Evolutionary conservation across 768 basidiomycete species (phyloP).

Genomic region (Pleurotus sapidus): DNA sequence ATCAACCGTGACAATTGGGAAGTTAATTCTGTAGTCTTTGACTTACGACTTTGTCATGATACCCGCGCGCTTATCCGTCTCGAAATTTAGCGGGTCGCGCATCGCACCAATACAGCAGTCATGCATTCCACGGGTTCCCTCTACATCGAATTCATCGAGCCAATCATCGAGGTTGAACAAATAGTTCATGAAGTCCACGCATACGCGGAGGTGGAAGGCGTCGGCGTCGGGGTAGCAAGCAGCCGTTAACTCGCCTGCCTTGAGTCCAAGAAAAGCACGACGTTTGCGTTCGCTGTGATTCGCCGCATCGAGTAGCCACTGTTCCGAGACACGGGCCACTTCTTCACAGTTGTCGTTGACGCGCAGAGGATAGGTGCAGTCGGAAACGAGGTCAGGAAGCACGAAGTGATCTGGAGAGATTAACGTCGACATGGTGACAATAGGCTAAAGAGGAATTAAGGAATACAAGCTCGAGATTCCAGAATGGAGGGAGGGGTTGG

Average conservation of each 20-base stretch:
- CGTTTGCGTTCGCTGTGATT: conserved; percentile 11
- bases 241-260: conserved; percentile 40
- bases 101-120: conserved; percentile 9
- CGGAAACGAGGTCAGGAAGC: conserved; percentile 26
- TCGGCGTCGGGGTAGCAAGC: conserved; percentile 41
- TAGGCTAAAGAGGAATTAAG: conserved; percentile 3
- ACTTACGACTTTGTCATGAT: conserved; percentile 8
- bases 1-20: conserved; percentile 12
- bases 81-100: conserved; percentile 7
- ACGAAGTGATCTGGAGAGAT: conserved; percentile 9
- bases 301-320: conserved; percentile 18
- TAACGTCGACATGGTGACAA: background rate
- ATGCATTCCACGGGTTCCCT: conserved; percentile 12
- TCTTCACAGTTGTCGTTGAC: conserved; percentile 16
- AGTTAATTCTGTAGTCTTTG: conserved; percentile 14
- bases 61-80: conserved; percentile 6
- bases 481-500: background rate
- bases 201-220: conserved; percentile 38
- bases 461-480: conserved; percentile 1
- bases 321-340: conserved; percentile 18
- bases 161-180: conserved; percentile 19
- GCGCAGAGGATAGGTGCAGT: conserved; percentile 21
- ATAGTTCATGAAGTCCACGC: conserved; percentile 41
- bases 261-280: conserved; percentile 31
- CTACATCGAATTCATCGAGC: conserved; percentile 12